Conservation (phyloP, 2,329 filamentous ascomycete species). For the Phialophora chinensis region DNA sequence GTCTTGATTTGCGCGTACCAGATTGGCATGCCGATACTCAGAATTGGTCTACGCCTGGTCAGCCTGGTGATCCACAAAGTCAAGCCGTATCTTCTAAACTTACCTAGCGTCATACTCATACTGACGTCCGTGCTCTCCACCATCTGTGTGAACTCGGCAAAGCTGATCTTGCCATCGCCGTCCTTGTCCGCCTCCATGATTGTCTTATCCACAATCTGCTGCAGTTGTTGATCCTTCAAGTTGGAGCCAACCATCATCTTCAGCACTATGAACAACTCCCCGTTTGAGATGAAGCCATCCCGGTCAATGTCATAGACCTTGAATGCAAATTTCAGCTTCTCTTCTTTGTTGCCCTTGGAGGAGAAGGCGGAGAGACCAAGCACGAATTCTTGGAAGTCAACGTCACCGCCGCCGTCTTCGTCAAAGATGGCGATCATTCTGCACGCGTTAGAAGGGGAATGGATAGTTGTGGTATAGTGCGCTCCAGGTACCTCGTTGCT, state of each 20-base stretch:
- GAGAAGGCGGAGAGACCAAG: conserved; percentile 93
- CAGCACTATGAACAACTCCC: conserved; percentile 97
- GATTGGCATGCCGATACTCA: background rate
- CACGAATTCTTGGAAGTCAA: conserved; percentile 99
- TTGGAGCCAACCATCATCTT: conserved; percentile 99
- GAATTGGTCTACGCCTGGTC: conserved; percentile 5
- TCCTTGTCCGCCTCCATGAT: conserved; percentile 99
- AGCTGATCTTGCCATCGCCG: conserved; percentile 96
- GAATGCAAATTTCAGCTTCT: conserved; percentile 97
- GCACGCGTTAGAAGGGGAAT: conserved; percentile 29
- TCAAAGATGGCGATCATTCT: conserved; percentile 99
- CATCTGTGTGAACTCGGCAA: conserved; percentile 99
- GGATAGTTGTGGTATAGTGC: background rate
- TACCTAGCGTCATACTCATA: conserved; percentile 72
- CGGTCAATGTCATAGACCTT: conserved; percentile 99
- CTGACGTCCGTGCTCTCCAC: conserved; percentile 86
- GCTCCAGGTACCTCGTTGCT: conserved; percentile 74
- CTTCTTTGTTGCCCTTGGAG: conserved; percentile 98
- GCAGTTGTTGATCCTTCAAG: conserved; percentile 96
- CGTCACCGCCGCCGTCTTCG: conserved; percentile 95
- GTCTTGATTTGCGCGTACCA: background rate
- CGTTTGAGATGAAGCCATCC: conserved; percentile 98
- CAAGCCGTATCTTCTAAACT: conserved; percentile 37
- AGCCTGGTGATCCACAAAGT: background rate
- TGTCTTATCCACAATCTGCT: conserved; percentile 99